phyloP scores from a whole-genome alignment of 768 basidiomycete species.

The Holtermanniella nyarrowii region DNA sequence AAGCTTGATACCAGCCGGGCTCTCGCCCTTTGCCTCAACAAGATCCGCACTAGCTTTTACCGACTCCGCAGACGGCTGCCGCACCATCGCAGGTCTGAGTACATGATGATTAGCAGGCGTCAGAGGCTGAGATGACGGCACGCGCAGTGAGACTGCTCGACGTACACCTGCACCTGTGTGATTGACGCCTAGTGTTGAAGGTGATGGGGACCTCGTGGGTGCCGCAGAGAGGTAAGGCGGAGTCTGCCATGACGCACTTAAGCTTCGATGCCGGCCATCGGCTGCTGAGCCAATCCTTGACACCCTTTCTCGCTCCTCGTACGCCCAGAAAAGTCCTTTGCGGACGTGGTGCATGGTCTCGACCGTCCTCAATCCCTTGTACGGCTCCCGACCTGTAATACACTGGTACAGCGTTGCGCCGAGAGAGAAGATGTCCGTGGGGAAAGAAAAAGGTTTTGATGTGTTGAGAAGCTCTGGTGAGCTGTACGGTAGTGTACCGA shows the following conservation, averaged over 20 bases:
- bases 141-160: conserved; percentile 24
- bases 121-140: conserved; percentile 5
- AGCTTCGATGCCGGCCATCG: conserved; percentile 3
- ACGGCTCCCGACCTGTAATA: conserved; percentile 43
- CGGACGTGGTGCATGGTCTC: conserved; percentile 43
- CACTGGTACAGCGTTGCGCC: conserved; percentile 43
- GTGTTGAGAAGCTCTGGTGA: conserved; percentile 44
- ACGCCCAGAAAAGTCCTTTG: conserved; percentile 41
- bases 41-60: conserved; percentile 18
- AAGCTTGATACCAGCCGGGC: conserved; percentile 16
- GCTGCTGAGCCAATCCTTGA: conserved; percentile 15
- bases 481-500: conserved; percentile 44
- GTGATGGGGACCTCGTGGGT: not conserved
- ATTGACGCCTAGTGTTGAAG: not conserved
- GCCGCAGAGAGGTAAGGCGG: conserved; percentile 22
- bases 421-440: conserved; percentile 44
- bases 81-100: conserved; percentile 9
- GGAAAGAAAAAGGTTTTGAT: conserved; percentile 39
- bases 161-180: conserved; percentile 11
- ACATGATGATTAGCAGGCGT: not conserved
- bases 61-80: conserved; percentile 27
- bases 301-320: conserved; percentile 38
- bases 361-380: conserved; percentile 31
- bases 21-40: conserved; percentile 5
- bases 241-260: conserved; percentile 9